A percentile compares a stretch with the other conserved stretches of the same genome.
phyloP scores from a whole-genome alignment of 495 filamentous ascomycete genomes.

The Xylaria nigripes region DNA sequence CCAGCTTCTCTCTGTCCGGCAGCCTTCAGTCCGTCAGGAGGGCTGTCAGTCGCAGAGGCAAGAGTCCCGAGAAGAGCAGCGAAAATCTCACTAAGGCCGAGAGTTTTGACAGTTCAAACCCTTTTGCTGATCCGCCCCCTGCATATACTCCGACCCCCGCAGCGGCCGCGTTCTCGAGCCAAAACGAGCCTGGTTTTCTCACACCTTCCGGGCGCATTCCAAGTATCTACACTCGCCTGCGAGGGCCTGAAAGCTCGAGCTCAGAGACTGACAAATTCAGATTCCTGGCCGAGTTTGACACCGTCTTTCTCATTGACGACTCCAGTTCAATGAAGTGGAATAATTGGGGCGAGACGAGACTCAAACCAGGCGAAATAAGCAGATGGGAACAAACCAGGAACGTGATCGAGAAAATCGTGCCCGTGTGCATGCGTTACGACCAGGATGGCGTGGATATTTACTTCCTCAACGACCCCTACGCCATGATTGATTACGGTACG shows the following conservation, averaged over 20 bases:
- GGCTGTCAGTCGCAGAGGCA: neutral
- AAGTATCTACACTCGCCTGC: slow-evolving; percentile 8
- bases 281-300: slow-evolving; percentile 58
- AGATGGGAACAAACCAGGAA: slow-evolving; percentile 68
- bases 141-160: neutral
- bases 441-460: slow-evolving; percentile 87
- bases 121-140: slow-evolving; percentile 6
- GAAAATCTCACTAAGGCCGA: neutral
- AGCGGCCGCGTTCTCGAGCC: neutral
- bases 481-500: neutral
- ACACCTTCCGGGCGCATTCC: neutral
- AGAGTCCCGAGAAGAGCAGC: neutral
- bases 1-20: slow-evolving; percentile 3
- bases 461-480: slow-evolving; percentile 62
- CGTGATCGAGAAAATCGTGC: slow-evolving; percentile 69
- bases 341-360: neutral
- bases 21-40: slow-evolving; percentile 1
- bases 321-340: slow-evolving; percentile 70
- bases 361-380: slow-evolving; percentile 5
- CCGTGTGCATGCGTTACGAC: slow-evolving; percentile 78
- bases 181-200: neutral
- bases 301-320: slow-evolving; percentile 90
- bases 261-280: slow-evolving; percentile 4
- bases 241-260: neutral
- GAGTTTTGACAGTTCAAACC: neutral